Percentiles rank a stretch among this genome's conserved stretches.
These are phyloP conservation scores for Xylariaceae sp. DNA, from an alignment of 2,329 filamentous ascomycete species.

Conservation along the genomic window DNA sequence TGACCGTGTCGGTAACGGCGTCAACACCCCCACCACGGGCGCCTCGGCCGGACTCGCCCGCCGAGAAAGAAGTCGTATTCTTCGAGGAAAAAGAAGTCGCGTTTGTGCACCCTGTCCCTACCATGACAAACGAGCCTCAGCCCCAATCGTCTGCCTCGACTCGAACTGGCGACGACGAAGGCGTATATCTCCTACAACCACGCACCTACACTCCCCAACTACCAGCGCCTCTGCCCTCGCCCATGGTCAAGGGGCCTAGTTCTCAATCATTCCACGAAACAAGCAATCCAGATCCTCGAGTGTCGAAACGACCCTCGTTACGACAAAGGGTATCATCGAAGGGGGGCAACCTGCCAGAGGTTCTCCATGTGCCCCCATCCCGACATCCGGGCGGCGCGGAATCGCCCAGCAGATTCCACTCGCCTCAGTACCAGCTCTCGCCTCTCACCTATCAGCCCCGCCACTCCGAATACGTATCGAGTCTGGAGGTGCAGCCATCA, in stretches of 20 bases:
- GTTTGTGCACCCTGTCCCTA: constrained; percentile 17
- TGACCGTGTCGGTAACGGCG: background rate
- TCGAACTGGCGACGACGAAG: constrained; percentile 32
- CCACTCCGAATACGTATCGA: constrained; percentile 45
- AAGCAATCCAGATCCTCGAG: constrained; percentile 9
- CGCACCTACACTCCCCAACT: constrained; percentile 52
- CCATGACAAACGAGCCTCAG: constrained; percentile 18
- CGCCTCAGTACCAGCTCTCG: constrained; percentile 17
- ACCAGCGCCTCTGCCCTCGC: constrained; percentile 43
- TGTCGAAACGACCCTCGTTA: constrained; percentile 40
- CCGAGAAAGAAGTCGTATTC: constrained; percentile 25
- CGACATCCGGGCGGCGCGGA: constrained; percentile 33
- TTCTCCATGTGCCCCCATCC: constrained; percentile 51
- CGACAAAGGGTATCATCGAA: constrained; percentile 51
- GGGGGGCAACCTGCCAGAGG: constrained; percentile 43
- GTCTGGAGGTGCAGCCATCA: constrained; percentile 37
- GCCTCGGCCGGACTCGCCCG: constrained; percentile 22
- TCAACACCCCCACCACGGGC: constrained; percentile 14
- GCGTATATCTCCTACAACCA: constrained; percentile 51
- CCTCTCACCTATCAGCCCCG: constrained; percentile 33
- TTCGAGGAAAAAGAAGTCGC: constrained; percentile 24
- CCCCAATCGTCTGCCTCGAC: constrained; percentile 19
- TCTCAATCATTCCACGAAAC: constrained; percentile 19
- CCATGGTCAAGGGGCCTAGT: constrained; percentile 33
- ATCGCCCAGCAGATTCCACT: constrained; percentile 25